Percentiles rank a stretch among this genome's conserved stretches.
Conservation (phyloP, 306 rosid species). For the Lablab purpureus region DNA sequence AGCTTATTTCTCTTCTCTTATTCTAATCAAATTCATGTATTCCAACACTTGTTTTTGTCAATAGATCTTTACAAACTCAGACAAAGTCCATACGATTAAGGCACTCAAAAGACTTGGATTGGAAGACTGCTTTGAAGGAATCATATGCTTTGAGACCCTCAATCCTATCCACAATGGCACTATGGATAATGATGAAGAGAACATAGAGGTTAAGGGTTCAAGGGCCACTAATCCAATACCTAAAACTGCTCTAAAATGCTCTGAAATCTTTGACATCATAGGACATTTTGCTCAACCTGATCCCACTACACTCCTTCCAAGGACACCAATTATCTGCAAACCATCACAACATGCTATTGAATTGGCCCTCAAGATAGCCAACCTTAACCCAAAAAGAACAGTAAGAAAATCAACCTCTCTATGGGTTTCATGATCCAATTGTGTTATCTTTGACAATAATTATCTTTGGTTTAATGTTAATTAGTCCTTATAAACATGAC, state of each 20-base stretch:
- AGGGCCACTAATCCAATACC: conserved; percentile 34
- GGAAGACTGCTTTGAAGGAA: conserved; percentile 90
- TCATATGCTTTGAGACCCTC: conserved; percentile 89
- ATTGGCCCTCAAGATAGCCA: conserved; percentile 76
- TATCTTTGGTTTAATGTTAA: neutral
- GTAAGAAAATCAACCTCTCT: conserved; percentile 55
- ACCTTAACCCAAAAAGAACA: conserved; percentile 80
- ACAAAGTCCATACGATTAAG: conserved; percentile 72
- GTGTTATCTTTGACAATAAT: neutral
- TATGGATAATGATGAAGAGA: conserved; percentile 76
- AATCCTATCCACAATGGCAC: conserved; percentile 66
- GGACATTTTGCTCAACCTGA: conserved; percentile 65
- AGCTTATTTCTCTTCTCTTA: neutral
- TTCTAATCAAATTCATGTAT: neutral
- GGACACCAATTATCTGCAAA: conserved; percentile 84
- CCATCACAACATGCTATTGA: conserved; percentile 77
- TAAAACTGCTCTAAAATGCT: conserved; percentile 24
- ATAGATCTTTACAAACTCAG: conserved; percentile 92
- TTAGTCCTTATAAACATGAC: neutral
- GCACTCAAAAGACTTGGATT: conserved; percentile 78
- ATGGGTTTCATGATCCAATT: neutral
- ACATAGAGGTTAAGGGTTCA: conserved; percentile 62
- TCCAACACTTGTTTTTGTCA: conserved; percentile 9
- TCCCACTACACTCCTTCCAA: conserved; percentile 62
- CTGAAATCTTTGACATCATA: conserved; percentile 75